A percentile compares a stretch with the other conserved stretches of the same genome.
Evolutionary conservation across 2,329 filamentous ascomycete genomes (phyloP).

Genomic region (Cryphonectria nitschkei): DNA sequence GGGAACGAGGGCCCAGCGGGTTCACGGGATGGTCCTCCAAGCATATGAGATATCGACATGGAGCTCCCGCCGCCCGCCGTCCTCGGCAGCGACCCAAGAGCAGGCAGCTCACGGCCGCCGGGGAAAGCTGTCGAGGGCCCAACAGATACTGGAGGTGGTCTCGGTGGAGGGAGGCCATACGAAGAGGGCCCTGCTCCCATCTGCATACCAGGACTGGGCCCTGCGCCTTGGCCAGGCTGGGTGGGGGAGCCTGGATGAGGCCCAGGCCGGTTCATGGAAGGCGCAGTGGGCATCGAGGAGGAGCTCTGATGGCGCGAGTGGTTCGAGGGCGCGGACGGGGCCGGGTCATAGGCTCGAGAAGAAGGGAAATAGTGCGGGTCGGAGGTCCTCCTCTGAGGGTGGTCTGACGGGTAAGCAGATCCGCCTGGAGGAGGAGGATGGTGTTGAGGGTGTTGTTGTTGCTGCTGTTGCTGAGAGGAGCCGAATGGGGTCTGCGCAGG

Average conservation of each 20-base stretch:
- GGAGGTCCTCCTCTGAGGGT: conserved; percentile 44
- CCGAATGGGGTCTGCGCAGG: conserved; percentile 29
- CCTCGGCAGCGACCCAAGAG: conserved; percentile 54
- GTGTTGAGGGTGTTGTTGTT: conserved; percentile 23
- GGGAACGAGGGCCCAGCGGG: conserved; percentile 44
- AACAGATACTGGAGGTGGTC: conserved; percentile 47
- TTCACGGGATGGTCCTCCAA: conserved; percentile 54
- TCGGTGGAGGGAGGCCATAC: conserved; percentile 52
- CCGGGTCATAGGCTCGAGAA: conserved; percentile 40
- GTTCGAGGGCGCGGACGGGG: conserved; percentile 37
- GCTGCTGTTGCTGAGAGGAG: conserved; percentile 25
- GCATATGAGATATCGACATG: conserved; percentile 66
- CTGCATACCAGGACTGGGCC: conserved; percentile 33
- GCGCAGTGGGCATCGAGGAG: conserved; percentile 47
- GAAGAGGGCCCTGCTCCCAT: conserved; percentile 35
- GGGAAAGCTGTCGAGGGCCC: conserved; percentile 51
- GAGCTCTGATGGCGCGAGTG: conserved; percentile 50
- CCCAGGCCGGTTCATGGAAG: conserved; percentile 47
- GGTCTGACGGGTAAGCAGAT: conserved; percentile 36
- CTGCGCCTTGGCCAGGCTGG: conserved; percentile 37
- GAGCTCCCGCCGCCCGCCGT: conserved; percentile 53
- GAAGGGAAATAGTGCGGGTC: conserved; percentile 49
- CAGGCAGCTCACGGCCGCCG: conserved; percentile 56
- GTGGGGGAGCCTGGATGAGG: conserved; percentile 52
- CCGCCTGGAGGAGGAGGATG: conserved; percentile 35